Percentiles rank a stretch among this genome's conserved stretches.
Conservation (phyloP, 2,329 filamentous ascomycete species). For the Rosellinia necatrix region DNA sequence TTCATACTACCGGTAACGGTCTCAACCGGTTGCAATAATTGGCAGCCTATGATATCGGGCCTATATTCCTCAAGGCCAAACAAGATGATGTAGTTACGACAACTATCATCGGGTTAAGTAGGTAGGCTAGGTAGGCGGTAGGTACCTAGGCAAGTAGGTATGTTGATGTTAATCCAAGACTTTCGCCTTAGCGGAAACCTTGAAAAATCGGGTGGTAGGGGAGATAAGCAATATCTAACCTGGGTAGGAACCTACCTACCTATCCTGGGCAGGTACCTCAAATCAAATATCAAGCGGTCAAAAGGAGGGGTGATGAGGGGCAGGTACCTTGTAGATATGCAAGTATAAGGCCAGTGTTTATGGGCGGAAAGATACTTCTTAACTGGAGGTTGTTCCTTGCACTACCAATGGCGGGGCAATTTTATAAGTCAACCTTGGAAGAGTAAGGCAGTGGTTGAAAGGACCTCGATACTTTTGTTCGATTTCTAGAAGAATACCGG, state of each 20-base stretch:
- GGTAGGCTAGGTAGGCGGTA: no score
- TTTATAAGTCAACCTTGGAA: no score
- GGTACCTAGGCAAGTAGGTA: no score
- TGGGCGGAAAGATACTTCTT: not conserved
- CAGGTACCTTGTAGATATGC: not conserved
- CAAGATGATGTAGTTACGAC: no score
- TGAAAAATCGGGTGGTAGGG: conserved; percentile 6
- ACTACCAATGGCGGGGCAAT: conserved; percentile 22
- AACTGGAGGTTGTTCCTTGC: not conserved
- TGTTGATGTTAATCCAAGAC: no score
- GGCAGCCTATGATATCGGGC: not conserved
- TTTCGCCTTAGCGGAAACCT: not conserved
- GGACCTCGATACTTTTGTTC: no score
- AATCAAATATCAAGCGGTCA: conserved; percentile 9
- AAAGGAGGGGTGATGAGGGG: conserved; percentile 31
- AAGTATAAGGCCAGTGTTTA: not conserved
- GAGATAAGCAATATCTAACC: no score
- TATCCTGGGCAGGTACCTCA: not conserved
- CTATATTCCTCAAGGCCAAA: not conserved
- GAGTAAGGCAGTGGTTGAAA: no score
- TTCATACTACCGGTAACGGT: conserved; percentile 1
- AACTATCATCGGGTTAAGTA: no score
- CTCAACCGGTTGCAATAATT: not conserved
- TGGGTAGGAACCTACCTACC: no score
- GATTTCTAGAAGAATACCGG: no score